phyloP scores from a whole-genome alignment of 257 asterid species.

The Solanum rostratum region DNA sequence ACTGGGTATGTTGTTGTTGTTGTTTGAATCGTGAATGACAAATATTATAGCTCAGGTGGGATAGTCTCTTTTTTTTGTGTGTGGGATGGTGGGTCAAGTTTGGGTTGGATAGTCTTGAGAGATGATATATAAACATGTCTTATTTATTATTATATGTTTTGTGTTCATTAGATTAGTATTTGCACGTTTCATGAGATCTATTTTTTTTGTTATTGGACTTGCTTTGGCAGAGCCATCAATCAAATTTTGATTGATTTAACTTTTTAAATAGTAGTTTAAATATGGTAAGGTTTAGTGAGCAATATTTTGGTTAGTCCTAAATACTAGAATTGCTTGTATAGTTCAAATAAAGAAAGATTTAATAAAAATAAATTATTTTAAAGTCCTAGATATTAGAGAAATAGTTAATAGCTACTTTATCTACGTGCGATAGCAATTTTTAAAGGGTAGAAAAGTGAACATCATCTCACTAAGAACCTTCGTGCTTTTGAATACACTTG shows the following conservation, averaged over 20 bases:
- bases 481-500: not conserved
- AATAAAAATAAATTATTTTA: not conserved
- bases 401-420: not conserved
- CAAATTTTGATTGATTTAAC: not conserved
- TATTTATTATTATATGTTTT: not conserved
- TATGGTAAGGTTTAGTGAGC: not conserved
- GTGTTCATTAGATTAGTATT: not conserved
- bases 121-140: too few relatives aligned
- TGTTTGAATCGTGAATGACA: not conserved
- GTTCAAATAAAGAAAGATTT: not conserved
- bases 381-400: not conserved
- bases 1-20: too few relatives aligned
- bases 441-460: not conserved
- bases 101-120: too few relatives aligned
- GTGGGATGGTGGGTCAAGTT: accelerated
- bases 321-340: not conserved
- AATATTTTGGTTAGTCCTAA: not conserved
- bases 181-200: not conserved
- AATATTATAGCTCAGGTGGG: not conserved
- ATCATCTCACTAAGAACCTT: not conserved
- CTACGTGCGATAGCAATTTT: not conserved
- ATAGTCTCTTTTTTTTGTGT: not conserved
- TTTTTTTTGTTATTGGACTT: not conserved
- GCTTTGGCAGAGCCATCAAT: not conserved
- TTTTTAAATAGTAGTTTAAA: not conserved